Conservation (phyloP, 1,284 basidiomycete genomes). For the Cryptococcus sp. region DNA sequence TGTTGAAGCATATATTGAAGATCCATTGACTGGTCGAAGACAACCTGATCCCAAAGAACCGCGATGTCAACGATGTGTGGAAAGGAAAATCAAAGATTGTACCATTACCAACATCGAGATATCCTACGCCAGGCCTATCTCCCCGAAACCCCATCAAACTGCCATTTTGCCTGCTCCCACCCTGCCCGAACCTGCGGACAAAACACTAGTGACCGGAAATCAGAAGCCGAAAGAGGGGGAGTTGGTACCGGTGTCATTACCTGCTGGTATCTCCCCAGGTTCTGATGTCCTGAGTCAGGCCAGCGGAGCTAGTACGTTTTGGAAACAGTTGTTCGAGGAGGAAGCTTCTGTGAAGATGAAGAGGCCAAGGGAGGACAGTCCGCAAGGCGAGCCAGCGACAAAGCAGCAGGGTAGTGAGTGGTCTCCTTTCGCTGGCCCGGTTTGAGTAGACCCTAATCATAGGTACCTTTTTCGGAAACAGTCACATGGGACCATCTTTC, state of each 20-base stretch:
- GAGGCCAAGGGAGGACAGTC: background rate
- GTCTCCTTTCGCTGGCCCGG: no score
- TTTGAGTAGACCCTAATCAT: no score
- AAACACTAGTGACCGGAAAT: no score
- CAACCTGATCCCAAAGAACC: background rate
- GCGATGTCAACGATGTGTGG: background rate
- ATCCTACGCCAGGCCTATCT: background rate
- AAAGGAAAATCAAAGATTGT: background rate
- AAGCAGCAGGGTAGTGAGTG: no score
- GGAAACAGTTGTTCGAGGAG: background rate
- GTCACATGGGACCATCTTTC: conserved; percentile 26
- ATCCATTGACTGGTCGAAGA: background rate
- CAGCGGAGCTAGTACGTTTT: background rate
- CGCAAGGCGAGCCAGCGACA: background rate
- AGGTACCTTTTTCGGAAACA: conserved; percentile 26
- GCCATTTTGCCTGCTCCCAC: background rate
- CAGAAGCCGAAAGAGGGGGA: no score
- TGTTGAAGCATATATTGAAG: background rate
- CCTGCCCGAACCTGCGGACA: background rate
- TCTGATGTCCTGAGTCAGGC: background rate
- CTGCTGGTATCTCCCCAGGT: background rate
- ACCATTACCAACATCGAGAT: background rate
- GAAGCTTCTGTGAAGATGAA: background rate
- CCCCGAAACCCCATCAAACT: background rate
- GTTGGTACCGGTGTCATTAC: background rate